Conservation (phyloP, 148 eudicot species). For the Linanthus parryae region DNA sequence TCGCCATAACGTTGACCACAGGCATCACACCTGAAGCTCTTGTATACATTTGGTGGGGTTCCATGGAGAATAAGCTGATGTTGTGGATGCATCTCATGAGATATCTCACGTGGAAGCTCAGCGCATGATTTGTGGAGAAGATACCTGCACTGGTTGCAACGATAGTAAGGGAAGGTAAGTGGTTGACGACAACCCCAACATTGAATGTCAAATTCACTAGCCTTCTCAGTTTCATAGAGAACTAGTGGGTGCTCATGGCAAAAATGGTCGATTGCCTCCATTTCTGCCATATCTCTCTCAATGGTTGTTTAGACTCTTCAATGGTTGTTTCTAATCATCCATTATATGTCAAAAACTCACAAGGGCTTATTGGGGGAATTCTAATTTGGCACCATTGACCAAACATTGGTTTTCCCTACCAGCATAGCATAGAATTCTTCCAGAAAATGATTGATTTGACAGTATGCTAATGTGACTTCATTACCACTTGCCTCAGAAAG, state of each 20-base stretch:
- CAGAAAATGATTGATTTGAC: too few relatives aligned
- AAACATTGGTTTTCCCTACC: too few relatives aligned
- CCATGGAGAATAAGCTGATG: constrained; percentile 4
- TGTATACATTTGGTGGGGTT: not conserved
- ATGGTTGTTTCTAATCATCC: too few relatives aligned
- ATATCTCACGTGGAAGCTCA: not conserved
- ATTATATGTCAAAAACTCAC: too few relatives aligned
- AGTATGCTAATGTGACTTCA: too few relatives aligned
- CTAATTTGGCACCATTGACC: too few relatives aligned
- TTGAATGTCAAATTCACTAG: too few relatives aligned
- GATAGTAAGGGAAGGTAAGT: not conserved
- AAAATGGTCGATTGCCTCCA: not conserved
- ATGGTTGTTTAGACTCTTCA: too few relatives aligned
- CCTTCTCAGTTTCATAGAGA: not conserved
- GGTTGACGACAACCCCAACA: not conserved
- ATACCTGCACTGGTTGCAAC: not conserved
- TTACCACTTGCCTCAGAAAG: too few relatives aligned
- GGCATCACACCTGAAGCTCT: not conserved
- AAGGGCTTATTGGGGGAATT: too few relatives aligned
- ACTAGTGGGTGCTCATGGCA: not conserved
- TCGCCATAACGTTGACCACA: not conserved
- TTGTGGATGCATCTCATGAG: not conserved
- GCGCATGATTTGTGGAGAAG: constrained; percentile 3
- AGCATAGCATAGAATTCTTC: too few relatives aligned
- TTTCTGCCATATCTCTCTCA: too few relatives aligned